phyloP scores from a whole-genome alignment of 306 rosid genomes.

The Prunus davidiana region DNA sequence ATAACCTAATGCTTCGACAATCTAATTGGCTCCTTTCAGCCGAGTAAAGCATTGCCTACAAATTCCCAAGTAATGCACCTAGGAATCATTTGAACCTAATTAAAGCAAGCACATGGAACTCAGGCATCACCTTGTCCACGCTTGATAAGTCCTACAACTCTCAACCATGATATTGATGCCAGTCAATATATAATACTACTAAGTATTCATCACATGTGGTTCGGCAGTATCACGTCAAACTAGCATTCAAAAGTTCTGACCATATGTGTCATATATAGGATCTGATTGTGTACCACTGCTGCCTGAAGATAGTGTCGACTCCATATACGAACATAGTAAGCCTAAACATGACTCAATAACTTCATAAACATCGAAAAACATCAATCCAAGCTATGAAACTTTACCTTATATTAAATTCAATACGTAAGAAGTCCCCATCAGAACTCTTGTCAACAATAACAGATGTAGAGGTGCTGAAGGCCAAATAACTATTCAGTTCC shows the following conservation, averaged over 20 bases:
- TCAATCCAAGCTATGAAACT: constrained; percentile 10
- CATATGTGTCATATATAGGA: background rate
- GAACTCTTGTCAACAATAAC: constrained; percentile 87
- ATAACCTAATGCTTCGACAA: background rate
- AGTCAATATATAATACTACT: background rate
- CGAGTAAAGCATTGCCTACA: background rate
- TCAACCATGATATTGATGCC: background rate
- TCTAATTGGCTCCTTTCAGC: background rate
- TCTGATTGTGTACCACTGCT: background rate
- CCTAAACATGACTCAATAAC: constrained; percentile 1
- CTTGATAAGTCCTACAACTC: background rate
- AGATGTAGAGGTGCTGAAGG: constrained; percentile 80
- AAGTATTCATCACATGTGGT: background rate
- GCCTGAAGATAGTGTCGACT: background rate
- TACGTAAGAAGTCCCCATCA: constrained; percentile 82
- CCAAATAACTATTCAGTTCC: constrained; percentile 86
- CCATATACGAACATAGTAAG: background rate
- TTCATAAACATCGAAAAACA: constrained; percentile 17
- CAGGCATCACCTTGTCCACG: constrained; percentile 1
- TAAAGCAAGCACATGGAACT: background rate
- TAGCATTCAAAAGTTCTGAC: background rate
- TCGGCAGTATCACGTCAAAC: background rate
- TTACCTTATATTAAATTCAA: constrained; percentile 89
- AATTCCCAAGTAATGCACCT: background rate
- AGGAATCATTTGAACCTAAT: background rate